These are phyloP conservation scores for Scedosporium boydii DNA, from an alignment of 2,329 filamentous ascomycete genomes.

Conservation along the genomic window DNA sequence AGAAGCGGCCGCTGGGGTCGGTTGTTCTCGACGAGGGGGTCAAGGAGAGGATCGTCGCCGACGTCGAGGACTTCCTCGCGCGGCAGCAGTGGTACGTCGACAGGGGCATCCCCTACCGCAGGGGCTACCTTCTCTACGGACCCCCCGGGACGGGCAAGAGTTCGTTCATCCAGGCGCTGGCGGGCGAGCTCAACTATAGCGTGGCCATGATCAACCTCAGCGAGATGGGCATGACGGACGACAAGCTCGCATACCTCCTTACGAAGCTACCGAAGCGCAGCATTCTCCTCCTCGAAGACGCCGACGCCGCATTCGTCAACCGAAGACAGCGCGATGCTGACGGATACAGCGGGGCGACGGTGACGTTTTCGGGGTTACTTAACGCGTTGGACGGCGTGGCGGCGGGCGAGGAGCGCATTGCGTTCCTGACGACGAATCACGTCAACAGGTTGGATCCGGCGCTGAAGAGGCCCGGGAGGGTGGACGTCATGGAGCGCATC, in stretches of 20 bases:
- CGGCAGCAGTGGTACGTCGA: slow-evolving; percentile 85
- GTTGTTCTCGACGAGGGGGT: slow-evolving; percentile 80
- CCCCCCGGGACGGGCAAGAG: slow-evolving; percentile 90
- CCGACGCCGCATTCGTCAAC: slow-evolving; percentile 83
- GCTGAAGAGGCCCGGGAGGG: slow-evolving; percentile 78
- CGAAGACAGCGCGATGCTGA: slow-evolving; percentile 67
- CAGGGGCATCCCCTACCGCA: slow-evolving; percentile 84
- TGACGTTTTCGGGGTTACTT: slow-evolving; percentile 87
- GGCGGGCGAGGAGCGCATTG: slow-evolving; percentile 85
- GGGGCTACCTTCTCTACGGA: slow-evolving; percentile 82
- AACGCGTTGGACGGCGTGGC: slow-evolving; percentile 87
- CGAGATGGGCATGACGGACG: slow-evolving; percentile 82
- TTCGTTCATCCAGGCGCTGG: slow-evolving; percentile 90
- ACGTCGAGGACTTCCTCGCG: slow-evolving; percentile 72
- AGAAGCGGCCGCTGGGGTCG: slow-evolving; percentile 79
- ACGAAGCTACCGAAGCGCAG: slow-evolving; percentile 78
- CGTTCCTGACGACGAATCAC: slow-evolving; percentile 92
- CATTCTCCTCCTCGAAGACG: slow-evolving; percentile 77
- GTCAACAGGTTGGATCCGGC: slow-evolving; percentile 83
- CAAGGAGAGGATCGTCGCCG: slow-evolving; percentile 68
- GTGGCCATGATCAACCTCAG: slow-evolving; percentile 89
- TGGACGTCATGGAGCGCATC: slow-evolving; percentile 87
- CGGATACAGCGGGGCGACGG: slow-evolving; percentile 77
- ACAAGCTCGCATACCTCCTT: slow-evolving; percentile 75
- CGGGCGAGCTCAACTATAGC: slow-evolving; percentile 84